phyloP scores from a whole-genome alignment of 2,329 filamentous ascomycete genomes.

The Dryadomyces quercivorus region DNA sequence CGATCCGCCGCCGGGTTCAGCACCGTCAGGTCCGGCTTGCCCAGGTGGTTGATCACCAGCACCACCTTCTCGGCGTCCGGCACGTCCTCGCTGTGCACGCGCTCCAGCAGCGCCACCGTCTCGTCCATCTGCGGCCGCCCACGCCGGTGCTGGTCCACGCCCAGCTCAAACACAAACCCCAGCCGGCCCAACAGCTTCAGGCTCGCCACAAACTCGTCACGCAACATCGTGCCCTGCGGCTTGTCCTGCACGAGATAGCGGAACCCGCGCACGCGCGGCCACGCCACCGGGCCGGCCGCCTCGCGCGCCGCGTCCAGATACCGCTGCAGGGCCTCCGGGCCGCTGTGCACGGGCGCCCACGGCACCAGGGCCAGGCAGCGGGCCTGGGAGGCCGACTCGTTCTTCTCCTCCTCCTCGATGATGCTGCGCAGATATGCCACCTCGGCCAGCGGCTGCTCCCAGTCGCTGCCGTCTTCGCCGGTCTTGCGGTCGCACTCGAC shows the following conservation, averaged over 20 bases:
- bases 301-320: constrained; percentile 54
- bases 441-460: constrained; percentile 58
- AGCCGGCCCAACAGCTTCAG: constrained; percentile 52
- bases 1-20: constrained; percentile 42
- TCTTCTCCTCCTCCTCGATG: constrained; percentile 32
- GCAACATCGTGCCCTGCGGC: constrained; percentile 51
- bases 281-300: constrained; percentile 50
- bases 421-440: constrained; percentile 57
- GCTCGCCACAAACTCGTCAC: constrained; percentile 50
- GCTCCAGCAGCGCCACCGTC: constrained; percentile 55
- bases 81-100: constrained; percentile 47
- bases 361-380: constrained; percentile 59
- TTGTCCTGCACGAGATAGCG: constrained; percentile 75
- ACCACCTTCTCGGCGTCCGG: constrained; percentile 46
- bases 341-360: constrained; percentile 73
- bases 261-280: constrained; percentile 62
- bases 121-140: constrained; percentile 65
- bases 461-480: constrained; percentile 47
- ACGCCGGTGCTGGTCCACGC: constrained; percentile 67
- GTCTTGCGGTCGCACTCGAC: constrained; percentile 70
- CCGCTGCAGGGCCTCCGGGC: constrained; percentile 41
- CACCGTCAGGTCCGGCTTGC: constrained; percentile 69
- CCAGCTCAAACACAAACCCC: constrained; percentile 67
- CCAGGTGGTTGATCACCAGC: constrained; percentile 74
- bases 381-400: constrained; percentile 42